A percentile compares a stretch with the other conserved stretches of the same genome.
These are phyloP conservation scores for Geopyxis carbonaria DNA, from an alignment of 495 filamentous ascomycete genomes.

Conservation along the genomic window DNA sequence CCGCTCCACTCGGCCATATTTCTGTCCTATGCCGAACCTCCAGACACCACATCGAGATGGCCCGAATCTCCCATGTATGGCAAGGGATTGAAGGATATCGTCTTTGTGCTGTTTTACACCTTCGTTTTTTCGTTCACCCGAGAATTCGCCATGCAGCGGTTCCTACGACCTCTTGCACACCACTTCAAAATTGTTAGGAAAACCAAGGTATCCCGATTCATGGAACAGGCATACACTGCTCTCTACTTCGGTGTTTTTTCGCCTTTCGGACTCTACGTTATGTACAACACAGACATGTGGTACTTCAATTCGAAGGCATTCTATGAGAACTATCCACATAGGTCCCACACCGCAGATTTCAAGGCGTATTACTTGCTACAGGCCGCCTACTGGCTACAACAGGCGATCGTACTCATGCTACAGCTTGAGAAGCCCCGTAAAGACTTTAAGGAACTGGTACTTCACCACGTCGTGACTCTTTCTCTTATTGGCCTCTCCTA, in stretches of 20 bases:
- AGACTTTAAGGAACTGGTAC: constrained; percentile 89
- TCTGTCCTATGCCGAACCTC: constrained; percentile 69
- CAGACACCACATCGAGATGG: constrained; percentile 28
- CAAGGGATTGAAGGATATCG: constrained; percentile 70
- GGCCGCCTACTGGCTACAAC: constrained; percentile 91
- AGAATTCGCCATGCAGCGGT: constrained; percentile 89
- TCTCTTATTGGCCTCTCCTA: constrained; percentile 81
- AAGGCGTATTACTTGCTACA: constrained; percentile 96
- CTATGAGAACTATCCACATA: constrained; percentile 84
- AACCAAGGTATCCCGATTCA: constrained; percentile 77
- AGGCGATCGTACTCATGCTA: constrained; percentile 74
- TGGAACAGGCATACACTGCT: constrained; percentile 97
- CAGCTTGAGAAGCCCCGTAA: constrained; percentile 90
- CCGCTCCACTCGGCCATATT: constrained; percentile 77
- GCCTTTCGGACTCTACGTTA: constrained; percentile 78
- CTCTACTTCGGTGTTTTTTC: constrained; percentile 79
- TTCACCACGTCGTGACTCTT: constrained; percentile 84
- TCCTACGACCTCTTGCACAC: constrained; percentile 64
- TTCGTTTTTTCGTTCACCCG: constrained; percentile 81
- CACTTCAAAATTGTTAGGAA: constrained; percentile 51
- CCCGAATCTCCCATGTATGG: constrained; percentile 54
- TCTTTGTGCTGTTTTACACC: constrained; percentile 80
- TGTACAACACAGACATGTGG: constrained; percentile 84
- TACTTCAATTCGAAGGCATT: constrained; percentile 86
- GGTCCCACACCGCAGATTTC: constrained; percentile 66